Base-by-base conservation (phyloP, 768 basidiomycete species). In the Phanerochaete sordida region DNA sequence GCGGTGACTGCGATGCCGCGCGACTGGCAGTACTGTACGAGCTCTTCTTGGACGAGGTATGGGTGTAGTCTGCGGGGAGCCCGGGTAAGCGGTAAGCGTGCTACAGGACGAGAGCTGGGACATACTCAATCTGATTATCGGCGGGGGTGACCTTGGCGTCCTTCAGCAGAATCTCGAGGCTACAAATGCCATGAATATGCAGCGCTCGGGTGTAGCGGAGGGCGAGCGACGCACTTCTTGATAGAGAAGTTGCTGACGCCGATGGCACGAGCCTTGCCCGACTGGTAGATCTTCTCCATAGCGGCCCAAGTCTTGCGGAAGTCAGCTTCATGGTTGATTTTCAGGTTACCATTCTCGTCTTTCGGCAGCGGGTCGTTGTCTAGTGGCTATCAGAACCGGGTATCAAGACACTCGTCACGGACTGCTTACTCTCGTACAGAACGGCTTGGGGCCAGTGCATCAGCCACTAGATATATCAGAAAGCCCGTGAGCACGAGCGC, bases 231-330 rank as follows among this genome's bases (percentile, higher is more conserved):
- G 19, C 57, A 83, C 81, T 75, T 84, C 64, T 84, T 82, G 58
- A 83, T 71, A 4, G 81, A 82, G 65, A 85, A 85, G 68, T 86
- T 86, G 68, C 81, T 81, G 48, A 86, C 81, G 0, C 84, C 84
- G 60, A 85, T 82, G 1, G 81, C 78, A 56, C 69, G 77, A 12
- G 75, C 80, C 64, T 77, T 79, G 0, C 80, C 80, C 12, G 74
- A 76, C 27, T 72, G 73, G 31, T 79, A 71, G 13, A 84, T 65
- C 51, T 80, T 77, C 69, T 85, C 83, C 62, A 85, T 72, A 44
- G 78, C 75, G 0, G 76, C 76, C 81, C 82, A 84, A 1, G 76
- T 72, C 28, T 84, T 72, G 43, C 74, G 76, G 63, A 75, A 67
- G 24, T 67, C 66, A 26, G 62, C 54, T 21, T 76, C 73, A 31